Evolutionary conservation across 257 asterid species (phyloP), one percentile per base, ranked within the genome.

Genomic region (Oldenlandia corymbosa): DNA sequence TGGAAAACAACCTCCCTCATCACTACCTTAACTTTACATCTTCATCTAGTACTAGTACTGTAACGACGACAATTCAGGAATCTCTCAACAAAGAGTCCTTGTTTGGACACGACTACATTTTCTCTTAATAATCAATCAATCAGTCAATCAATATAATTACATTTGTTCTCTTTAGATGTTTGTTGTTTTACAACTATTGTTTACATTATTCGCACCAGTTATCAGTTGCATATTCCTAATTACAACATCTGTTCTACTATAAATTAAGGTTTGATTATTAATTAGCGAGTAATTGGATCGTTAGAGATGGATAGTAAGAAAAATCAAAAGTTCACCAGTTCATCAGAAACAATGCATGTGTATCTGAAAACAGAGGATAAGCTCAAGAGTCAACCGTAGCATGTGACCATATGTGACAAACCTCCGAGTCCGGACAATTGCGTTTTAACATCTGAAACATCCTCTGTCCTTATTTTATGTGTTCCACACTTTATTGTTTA

Each of bases 51-150:
- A 3, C 39, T 34, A 3, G 6, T 34, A 3, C 39, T 34, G 4
- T n/a, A n/a, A 4, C 39, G 39, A 34, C 39, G 39, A 4, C 39
- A 34, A 34, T 34, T 34, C 37, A 24, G 4, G 54, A 42, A 24
- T 43, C 53, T 30, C 17, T 45, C 20, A 24, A 27, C 24, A 61
- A 41, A 43, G 48, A 49, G 39, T 23, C 49, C 23, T 18, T 23
- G 14, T 20, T 34, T 64, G 60, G 37, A 14, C 37, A 50, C 42
- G 49, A 30, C 39, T 54, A 34, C 48, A 37, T 49, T n/a, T 20
- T 64, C 20, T 64, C 71, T 65, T 45, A 34, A 62, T n/a, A 13
- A 34, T 34, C 20, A n/a, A n/a, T n/a, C n/a, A n/a, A n/a, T n/a
- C n/a, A n/a, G n/a, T n/a, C n/a, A n/a, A n/a, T n/a, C n/a, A n/a